Base-by-base conservation (phyloP, 768 basidiomycete genomes). In the Cystobasidium onofrii region DNA sequence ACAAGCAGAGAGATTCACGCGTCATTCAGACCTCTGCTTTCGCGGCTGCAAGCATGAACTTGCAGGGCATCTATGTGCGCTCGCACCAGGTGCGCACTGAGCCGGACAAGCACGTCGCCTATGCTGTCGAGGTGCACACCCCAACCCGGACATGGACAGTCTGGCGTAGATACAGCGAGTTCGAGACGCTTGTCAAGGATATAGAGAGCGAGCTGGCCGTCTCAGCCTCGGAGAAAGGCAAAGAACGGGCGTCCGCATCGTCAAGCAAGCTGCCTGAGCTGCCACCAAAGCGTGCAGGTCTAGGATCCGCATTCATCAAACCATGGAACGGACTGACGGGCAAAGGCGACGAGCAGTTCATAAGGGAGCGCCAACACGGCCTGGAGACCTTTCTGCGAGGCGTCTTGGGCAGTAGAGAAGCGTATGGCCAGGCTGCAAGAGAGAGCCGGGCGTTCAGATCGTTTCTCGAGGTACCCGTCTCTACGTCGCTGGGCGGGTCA, bases 81-180 rank as follows among this genome's bases (percentile, higher is more conserved):
- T 41, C 36, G 25, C 69, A 71, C 27, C 69, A 71, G 27, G 54
- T 41, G 55, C 69, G 69, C 52, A 39, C 33, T 12, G 55, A 71
- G 15, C 65, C 65, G 4, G 65, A 67, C 79, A 81, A 87, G 25
- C 90, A 93, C 78, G 85, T 85, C 71, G 91, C 90, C 78, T 94
- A 90, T 82, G 85, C 85, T 74, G 90, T 94, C 80, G 87, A 89
- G 78, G 88, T 96, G 76, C 87, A 90, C 78, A 92, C 91, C 3
- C 88, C 90, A 74, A 50, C 9, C 44, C 88, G 90, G 76, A 89
- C 91, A 80, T 97, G 94, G 94, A 88, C 89, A 73, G 91, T 95
- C 85, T 91, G 90, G 88, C 85, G 89, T 73, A 89, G 94, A 65
- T 97, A 96, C 83, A 93, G 91, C 63, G 94, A 97, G 83, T 97